A percentile compares a stretch with the other conserved stretches of the same genome.
These are phyloP conservation scores for Apophysomyces trapeziformis DNA, from an alignment of 371 early-diverging fungal genomes.

Conservation along the genomic window DNA sequence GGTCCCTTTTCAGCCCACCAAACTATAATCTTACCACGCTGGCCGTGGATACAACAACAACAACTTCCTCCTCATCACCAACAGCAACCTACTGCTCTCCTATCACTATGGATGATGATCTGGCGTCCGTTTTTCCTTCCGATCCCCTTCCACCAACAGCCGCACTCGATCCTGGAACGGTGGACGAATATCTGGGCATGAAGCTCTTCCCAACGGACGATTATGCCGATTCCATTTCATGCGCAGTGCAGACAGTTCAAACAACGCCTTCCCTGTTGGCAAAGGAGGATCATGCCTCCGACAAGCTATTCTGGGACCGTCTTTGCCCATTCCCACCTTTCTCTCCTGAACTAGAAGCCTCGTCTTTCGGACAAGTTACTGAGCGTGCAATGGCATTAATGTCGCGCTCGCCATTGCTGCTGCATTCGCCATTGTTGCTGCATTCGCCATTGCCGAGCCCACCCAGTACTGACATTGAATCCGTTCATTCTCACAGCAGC, in stretches of 20 bases:
- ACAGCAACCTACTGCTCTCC: not conserved
- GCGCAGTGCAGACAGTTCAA: not conserved
- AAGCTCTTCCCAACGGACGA: not conserved
- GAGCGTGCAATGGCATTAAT: not conserved
- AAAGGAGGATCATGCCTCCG: slow-evolving; percentile 2
- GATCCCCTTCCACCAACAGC: slow-evolving; percentile 6
- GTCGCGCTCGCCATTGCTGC: not conserved
- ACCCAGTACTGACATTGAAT: slow-evolving; percentile 1
- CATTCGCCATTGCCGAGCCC: not conserved
- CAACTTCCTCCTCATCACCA: not conserved
- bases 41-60: not conserved
- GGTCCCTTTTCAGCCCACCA: not conserved
- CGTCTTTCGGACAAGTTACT: not conserved
- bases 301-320: not conserved
- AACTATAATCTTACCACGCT: not conserved
- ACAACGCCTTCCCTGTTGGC: not conserved
- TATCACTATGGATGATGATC: not conserved
- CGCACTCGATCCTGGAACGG: slow-evolving; percentile 1
- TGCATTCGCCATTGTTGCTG: not conserved
- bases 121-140: not conserved
- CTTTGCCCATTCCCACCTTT: slow-evolving; percentile 2
- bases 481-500: not conserved
- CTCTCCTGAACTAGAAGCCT: not conserved
- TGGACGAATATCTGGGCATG: not conserved
- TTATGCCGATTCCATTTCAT: not conserved